Evolutionary conservation across 2,329 filamentous ascomycete genomes (phyloP).

Genomic region (Cordyceps fumosorosea): DNA sequence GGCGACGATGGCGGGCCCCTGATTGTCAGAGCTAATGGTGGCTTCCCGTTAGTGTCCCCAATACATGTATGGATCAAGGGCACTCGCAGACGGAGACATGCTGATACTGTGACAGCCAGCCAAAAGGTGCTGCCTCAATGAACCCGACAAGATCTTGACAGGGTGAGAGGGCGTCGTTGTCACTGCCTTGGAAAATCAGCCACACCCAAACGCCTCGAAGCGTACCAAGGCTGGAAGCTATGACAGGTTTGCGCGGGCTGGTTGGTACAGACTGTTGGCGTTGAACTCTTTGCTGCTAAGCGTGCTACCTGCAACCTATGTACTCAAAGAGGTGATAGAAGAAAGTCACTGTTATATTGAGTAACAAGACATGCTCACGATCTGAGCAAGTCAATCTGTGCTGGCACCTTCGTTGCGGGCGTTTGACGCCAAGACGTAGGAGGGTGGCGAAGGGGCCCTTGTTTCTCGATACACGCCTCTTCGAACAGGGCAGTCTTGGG

Average conservation of each 20-base stretch:
- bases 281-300: not conserved
- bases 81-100: not conserved
- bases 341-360: not conserved
- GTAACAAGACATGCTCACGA: not conserved
- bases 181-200: not conserved
- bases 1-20: not conserved
- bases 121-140: not conserved
- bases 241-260: not conserved
- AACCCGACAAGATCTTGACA: not conserved
- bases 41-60: not conserved
- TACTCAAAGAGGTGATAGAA: not conserved
- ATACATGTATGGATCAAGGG: not conserved
- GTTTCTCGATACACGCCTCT: not conserved
- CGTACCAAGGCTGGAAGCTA: not conserved
- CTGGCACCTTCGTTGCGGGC: not conserved
- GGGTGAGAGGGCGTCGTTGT: not conserved
- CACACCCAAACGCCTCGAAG: not conserved
- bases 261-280: too few relatives aligned
- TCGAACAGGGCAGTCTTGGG: not conserved
- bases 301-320: not conserved
- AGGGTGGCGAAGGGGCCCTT: not conserved
- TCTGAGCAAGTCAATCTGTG: not conserved
- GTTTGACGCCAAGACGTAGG: not conserved
- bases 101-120: too few relatives aligned
- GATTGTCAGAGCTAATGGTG: slow-evolving; percentile 5